Percentiles rank a stretch among this genome's conserved stretches.
Evolutionary conservation across 305 asterid genomes (phyloP).

Genomic region (Stenogyne calaminthoides): DNA sequence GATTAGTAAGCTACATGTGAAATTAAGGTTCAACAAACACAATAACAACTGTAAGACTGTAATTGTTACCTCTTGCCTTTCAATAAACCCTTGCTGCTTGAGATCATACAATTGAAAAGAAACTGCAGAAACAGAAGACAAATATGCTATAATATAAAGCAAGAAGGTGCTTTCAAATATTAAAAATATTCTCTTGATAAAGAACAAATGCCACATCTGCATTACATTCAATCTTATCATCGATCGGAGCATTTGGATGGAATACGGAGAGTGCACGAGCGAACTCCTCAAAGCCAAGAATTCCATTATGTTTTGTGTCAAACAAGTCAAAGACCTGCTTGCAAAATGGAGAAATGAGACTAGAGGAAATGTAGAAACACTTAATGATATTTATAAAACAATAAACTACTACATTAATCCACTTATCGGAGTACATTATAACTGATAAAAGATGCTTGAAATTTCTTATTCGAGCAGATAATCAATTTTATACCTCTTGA

Average conservation of each 20-base stretch:
- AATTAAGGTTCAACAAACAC: constrained; percentile 20
- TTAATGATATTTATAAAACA: constrained; percentile 14
- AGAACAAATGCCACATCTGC: constrained; percentile 28
- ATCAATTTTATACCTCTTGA: not conserved
- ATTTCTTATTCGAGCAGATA: not conserved
- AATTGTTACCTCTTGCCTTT: constrained; percentile 90
- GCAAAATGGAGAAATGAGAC: constrained; percentile 4
- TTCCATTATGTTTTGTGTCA: constrained; percentile 96
- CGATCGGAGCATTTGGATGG: constrained; percentile 98
- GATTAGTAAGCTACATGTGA: not conserved
- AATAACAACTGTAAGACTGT: constrained; percentile 8
- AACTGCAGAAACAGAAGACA: constrained; percentile 58
- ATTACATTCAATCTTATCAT: constrained; percentile 92
- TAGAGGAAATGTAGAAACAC: constrained; percentile 21
- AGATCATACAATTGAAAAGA: constrained; percentile 98
- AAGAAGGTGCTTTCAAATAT: constrained; percentile 20
- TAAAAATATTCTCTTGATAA: constrained; percentile 13
- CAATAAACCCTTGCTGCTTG: constrained; percentile 98
- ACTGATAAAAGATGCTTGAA: not conserved
- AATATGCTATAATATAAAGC: constrained; percentile 9
- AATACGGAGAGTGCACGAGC: constrained; percentile 98
- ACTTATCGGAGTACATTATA: not conserved
- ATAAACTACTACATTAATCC: not conserved
- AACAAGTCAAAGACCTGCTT: constrained; percentile 93
- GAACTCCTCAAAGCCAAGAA: constrained; percentile 97